Conservation (phyloP, 768 basidiomycete genomes). For the Russula olivacea region DNA sequence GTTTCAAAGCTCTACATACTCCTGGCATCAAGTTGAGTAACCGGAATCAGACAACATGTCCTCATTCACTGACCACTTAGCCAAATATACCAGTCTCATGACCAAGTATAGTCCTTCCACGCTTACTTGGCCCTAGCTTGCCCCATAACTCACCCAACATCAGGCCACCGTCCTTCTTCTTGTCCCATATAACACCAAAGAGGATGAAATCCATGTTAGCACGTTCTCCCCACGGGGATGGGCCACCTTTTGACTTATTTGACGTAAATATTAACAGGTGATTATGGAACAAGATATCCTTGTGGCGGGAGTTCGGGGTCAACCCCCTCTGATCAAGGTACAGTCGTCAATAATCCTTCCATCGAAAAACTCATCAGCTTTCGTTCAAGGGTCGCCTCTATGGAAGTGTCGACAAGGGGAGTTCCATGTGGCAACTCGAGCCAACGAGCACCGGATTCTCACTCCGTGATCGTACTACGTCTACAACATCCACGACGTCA, state of each 20-base stretch:
- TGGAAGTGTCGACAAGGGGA: conserved; percentile 56
- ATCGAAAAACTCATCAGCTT: neutral
- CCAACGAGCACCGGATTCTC: conserved; percentile 50
- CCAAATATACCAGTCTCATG: conserved; percentile 57
- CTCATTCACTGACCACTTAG: conserved; percentile 11
- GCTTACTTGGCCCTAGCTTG: conserved; percentile 13
- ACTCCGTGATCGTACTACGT: conserved; percentile 65
- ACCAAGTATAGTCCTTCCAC: conserved; percentile 53
- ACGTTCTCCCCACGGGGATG: conserved; percentile 1
- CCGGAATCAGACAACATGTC: neutral
- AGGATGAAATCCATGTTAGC: conserved; percentile 57
- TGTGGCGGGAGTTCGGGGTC: conserved; percentile 66
- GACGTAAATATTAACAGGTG: conserved; percentile 41
- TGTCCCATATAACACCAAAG: conserved; percentile 63
- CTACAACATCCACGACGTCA: conserved; percentile 66
- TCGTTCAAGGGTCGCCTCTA: conserved; percentile 64
- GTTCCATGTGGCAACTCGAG: conserved; percentile 77
- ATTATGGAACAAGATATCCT: conserved; percentile 65
- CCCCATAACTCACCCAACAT: conserved; percentile 24
- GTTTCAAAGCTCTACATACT: conserved; percentile 44
- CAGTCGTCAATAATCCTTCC: conserved; percentile 21
- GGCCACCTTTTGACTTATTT: neutral
- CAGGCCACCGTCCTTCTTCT: conserved; percentile 74
- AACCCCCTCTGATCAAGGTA: conserved; percentile 70
- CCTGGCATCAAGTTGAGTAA: conserved; percentile 76